phyloP scores from a whole-genome alignment of 768 basidiomycete species.

The Agrocybe chaxingu region DNA sequence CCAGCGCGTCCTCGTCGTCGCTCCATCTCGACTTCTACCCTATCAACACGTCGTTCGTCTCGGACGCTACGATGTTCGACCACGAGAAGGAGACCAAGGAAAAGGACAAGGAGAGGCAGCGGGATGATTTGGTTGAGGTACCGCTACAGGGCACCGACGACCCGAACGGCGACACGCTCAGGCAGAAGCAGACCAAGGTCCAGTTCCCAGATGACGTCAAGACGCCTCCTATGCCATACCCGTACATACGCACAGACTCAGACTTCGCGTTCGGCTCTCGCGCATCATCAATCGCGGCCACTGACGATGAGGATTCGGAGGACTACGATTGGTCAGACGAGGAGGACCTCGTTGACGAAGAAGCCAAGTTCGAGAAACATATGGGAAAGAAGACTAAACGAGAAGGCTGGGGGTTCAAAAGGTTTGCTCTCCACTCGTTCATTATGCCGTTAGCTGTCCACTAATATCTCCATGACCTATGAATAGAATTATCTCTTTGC shows the following conservation, averaged over 20 bases:
- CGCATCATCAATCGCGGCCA: constrained; percentile 44
- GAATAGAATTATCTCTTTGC: constrained; percentile 52
- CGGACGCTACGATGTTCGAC: background rate
- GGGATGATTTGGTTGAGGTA: constrained; percentile 13
- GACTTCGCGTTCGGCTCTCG: constrained; percentile 24
- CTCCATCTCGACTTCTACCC: no score
- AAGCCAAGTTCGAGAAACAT: constrained; percentile 59
- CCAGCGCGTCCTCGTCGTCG: no score
- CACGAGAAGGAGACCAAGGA: constrained; percentile 13
- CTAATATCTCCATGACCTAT: constrained; percentile 1
- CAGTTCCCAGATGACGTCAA: constrained; percentile 50
- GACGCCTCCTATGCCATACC: constrained; percentile 21
- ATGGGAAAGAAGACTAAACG: constrained; percentile 50
- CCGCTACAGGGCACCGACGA: constrained; percentile 14
- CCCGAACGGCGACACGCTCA: constrained; percentile 9
- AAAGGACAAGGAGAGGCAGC: constrained; percentile 9
- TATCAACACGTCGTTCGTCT: no score
- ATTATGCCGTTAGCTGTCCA: background rate
- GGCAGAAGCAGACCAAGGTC: constrained; percentile 29
- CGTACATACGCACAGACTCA: constrained; percentile 28
- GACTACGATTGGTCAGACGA: constrained; percentile 81
- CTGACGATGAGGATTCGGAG: constrained; percentile 58
- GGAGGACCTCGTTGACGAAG: constrained; percentile 70
- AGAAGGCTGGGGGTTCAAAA: constrained; percentile 49
- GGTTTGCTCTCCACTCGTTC: constrained; percentile 30